Evolutionary conservation across 768 basidiomycete species (phyloP).

Genomic region (Rhizopogon rudus): DNA sequence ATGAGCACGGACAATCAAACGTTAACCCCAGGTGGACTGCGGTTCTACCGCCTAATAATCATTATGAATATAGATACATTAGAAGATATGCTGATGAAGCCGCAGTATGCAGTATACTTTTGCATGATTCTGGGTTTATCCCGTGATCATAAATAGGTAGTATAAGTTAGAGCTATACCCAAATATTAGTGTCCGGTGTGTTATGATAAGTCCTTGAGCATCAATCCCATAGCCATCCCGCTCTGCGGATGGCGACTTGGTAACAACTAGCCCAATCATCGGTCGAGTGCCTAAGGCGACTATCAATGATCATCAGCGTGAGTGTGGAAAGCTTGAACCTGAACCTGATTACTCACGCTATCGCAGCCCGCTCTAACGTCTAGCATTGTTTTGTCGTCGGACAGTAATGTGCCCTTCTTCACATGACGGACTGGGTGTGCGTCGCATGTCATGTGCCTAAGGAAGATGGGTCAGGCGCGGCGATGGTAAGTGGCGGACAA

Average conservation of each 20-base stretch:
- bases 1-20: neutral
- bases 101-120: neutral
- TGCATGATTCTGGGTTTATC: neutral
- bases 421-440: conserved; percentile 27
- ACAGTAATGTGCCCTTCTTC: conserved; percentile 29
- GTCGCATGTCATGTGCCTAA: conserved; percentile 25
- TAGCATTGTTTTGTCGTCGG: conserved; percentile 22
- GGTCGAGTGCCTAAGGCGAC: conserved; percentile 22
- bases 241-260: conserved; percentile 15
- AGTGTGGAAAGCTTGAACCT: neutral
- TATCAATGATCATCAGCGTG: conserved; percentile 10
- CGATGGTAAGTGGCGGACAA: neutral
- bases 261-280: conserved; percentile 14
- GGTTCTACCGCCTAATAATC: neutral
- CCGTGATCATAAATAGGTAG: conserved; percentile 6
- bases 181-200: conserved; percentile 18
- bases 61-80: conserved; percentile 1
- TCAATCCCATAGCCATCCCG: conserved; percentile 13
- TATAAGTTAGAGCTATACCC: conserved; percentile 24
- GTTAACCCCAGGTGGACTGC: neutral
- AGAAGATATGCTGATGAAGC: neutral
- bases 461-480: neutral
- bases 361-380: conserved; percentile 17
- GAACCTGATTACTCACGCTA: neutral
- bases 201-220: conserved; percentile 17